A percentile compares a stretch with the other conserved stretches of the same genome.
Evolutionary conservation across 805 yeast genomes (phyloP).

Genomic region (Lipomyces spencermartinsiae): DNA sequence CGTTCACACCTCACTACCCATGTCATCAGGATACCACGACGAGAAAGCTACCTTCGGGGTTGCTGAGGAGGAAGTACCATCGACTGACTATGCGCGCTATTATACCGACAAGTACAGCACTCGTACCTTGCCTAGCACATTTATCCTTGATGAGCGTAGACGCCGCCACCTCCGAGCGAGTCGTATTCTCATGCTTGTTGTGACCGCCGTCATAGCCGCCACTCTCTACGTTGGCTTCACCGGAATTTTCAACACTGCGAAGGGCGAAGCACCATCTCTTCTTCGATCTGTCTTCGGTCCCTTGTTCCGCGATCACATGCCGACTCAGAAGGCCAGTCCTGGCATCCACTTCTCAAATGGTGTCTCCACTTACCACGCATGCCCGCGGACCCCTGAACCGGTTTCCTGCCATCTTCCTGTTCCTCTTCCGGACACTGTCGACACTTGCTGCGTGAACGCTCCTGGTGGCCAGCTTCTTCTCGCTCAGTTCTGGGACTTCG

Average conservation of each 20-base stretch:
- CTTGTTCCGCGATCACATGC: not conserved
- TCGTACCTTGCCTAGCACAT: constrained; percentile 14
- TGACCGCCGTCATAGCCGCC: constrained; percentile 21
- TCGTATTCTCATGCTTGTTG: constrained; percentile 6
- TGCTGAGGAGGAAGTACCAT: constrained; percentile 7
- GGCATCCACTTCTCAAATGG: not conserved
- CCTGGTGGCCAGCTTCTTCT: constrained; percentile 84
- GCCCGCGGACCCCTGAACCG: constrained; percentile 15
- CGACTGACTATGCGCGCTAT: constrained; percentile 13
- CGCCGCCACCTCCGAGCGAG: constrained; percentile 9
- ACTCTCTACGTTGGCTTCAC: constrained; percentile 18
- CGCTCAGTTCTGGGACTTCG: constrained; percentile 93
- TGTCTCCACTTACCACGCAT: constrained; percentile 29
- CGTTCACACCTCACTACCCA: not conserved
- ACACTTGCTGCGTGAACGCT: constrained; percentile 83
- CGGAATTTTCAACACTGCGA: constrained; percentile 9
- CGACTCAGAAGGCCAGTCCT: not conserved
- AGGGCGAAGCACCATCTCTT: constrained; percentile 4
- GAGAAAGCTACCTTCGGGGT: not conserved
- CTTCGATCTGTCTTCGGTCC: constrained; percentile 14
- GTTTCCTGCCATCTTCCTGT: constrained; percentile 33
- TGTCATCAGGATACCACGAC: constrained; percentile 8
- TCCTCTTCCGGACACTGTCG: constrained; percentile 39
- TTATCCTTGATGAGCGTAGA: constrained; percentile 18
- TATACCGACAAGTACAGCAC: constrained; percentile 21